phyloP scores from a whole-genome alignment of 2,329 filamentous ascomycete genomes.

The Fusarium protoensiforme region DNA sequence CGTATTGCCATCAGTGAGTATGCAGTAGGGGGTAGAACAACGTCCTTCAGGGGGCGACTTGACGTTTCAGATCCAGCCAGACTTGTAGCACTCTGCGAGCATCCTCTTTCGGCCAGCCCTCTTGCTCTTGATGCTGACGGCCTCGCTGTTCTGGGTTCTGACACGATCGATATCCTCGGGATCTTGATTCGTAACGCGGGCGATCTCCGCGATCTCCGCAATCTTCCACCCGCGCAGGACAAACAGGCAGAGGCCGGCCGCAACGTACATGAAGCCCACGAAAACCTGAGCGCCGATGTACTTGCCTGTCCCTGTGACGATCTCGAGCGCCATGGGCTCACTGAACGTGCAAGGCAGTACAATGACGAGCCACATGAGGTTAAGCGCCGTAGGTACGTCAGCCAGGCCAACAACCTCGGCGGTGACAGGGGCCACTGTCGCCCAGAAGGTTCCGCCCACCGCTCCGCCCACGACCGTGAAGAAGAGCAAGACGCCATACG shows the following conservation, averaged over 20 bases:
- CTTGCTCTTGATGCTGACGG: slow-evolving; percentile 43
- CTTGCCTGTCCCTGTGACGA: slow-evolving; percentile 56
- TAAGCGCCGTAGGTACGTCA: slow-evolving; percentile 74
- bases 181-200: slow-evolving; percentile 44
- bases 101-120: slow-evolving; percentile 47
- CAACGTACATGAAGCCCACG: slow-evolving; percentile 69
- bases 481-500: slow-evolving; percentile 74
- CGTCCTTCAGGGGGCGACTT: neutral
- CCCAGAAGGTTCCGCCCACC: slow-evolving; percentile 78
- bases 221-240: slow-evolving; percentile 54
- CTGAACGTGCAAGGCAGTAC: slow-evolving; percentile 77
- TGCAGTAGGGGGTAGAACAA: neutral
- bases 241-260: slow-evolving; percentile 51
- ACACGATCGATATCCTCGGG: slow-evolving; percentile 45
- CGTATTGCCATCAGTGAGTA: neutral
- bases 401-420: slow-evolving; percentile 80
- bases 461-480: slow-evolving; percentile 77
- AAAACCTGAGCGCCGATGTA: slow-evolving; percentile 69
- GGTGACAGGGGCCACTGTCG: slow-evolving; percentile 74
- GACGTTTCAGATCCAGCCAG: slow-evolving; percentile 38
- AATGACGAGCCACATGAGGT: slow-evolving; percentile 77
- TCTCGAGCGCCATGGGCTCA: slow-evolving; percentile 71
- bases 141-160: slow-evolving; percentile 46
- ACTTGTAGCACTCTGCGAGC: slow-evolving; percentile 46
- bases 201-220: slow-evolving; percentile 47